Percentiles rank a stretch among this genome's conserved stretches.
Evolutionary conservation across 257 asterid genomes (phyloP).

Genomic region (Solanum stenotomum): DNA sequence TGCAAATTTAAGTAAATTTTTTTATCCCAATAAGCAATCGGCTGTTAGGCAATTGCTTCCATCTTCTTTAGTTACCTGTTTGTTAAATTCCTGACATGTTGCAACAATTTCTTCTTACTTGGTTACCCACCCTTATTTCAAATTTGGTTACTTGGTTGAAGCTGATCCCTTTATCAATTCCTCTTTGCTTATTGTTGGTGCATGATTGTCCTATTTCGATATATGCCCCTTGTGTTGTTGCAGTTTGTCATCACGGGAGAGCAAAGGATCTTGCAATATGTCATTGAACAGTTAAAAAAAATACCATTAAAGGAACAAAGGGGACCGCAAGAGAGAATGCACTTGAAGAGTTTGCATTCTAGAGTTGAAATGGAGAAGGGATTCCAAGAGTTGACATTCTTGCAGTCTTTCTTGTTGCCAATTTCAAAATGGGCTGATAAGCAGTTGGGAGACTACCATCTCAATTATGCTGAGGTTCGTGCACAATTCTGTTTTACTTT

Average conservation of each 20-base stretch:
- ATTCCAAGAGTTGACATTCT: conserved; percentile 61
- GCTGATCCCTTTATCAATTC: neutral
- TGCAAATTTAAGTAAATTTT: neutral
- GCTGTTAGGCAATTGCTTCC: neutral
- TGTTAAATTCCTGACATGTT: neutral
- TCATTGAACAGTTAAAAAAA: conserved; percentile 78
- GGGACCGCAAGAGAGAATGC: conserved; percentile 88
- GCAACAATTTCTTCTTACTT: neutral
- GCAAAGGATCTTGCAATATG: conserved; percentile 65
- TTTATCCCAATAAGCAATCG: neutral
- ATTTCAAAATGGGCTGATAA: conserved; percentile 91
- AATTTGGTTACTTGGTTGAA: neutral
- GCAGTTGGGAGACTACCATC: conserved; percentile 78
- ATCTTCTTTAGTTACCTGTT: neutral
- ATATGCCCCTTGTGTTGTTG: conserved; percentile 7
- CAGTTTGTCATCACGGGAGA: conserved; percentile 93
- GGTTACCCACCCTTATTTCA: neutral
- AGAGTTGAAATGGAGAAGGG: conserved; percentile 68
- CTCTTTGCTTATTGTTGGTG: neutral
- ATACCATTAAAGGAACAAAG: conserved; percentile 92
- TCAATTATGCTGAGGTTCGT: conserved; percentile 72
- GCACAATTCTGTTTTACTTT: neutral
- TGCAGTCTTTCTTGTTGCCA: conserved; percentile 79
- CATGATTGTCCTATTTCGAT: neutral
- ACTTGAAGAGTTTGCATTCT: conserved; percentile 79